Base-by-base conservation (phyloP, 768 basidiomycete species). In the Naganishia vaughanmartiniae region DNA sequence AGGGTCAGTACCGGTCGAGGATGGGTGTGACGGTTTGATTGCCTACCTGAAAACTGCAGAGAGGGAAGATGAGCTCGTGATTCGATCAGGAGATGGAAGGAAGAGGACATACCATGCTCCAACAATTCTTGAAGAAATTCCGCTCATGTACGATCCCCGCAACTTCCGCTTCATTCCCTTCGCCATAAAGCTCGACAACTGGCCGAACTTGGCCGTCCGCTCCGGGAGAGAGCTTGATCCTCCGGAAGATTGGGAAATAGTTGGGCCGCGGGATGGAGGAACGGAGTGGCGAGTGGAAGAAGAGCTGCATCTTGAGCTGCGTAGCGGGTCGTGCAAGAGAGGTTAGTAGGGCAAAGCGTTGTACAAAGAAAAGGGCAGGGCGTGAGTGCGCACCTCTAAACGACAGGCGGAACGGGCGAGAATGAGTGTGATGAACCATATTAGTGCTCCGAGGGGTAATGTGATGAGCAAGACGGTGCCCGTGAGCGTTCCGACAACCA, bases 371-470 rank as follows among this genome's bases (percentile, higher is more conserved):
- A n/a, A 17, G 39, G 53, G 24, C 31, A 4, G 19, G n/a, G 2
- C 15, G 21, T 26, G 21, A 11, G 14, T 53, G 65, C 77, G 54
- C 54, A 81, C 80, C 74, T 81, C 80, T 6, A 79, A 58, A 14
- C 77, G 72, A 24, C 77, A 79, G 6, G 76, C 76, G n/a, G 80
- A 78, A 26, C 80, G 74, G 14, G 80, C 73, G 28, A 81, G 73
- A 65, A 81, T 73, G 65, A 81, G 66, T 3, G 77, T 78, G 68
- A 79, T 67, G 76, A 79, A 79, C 80, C 80, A 81, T 0, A 81
- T 76, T 2, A 75, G 70, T 12, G 77, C 77, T 30, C 80, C 80
- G 31, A 81, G 73, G 9, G 80, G 80, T 14, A 81, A 66, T 7
- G 78, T 79, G 69, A 81, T 79, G 26, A 81, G 74, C 11, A 81